Base-by-base conservation (phyloP, 208 protist species). In the Crithidia bombi region DNA sequence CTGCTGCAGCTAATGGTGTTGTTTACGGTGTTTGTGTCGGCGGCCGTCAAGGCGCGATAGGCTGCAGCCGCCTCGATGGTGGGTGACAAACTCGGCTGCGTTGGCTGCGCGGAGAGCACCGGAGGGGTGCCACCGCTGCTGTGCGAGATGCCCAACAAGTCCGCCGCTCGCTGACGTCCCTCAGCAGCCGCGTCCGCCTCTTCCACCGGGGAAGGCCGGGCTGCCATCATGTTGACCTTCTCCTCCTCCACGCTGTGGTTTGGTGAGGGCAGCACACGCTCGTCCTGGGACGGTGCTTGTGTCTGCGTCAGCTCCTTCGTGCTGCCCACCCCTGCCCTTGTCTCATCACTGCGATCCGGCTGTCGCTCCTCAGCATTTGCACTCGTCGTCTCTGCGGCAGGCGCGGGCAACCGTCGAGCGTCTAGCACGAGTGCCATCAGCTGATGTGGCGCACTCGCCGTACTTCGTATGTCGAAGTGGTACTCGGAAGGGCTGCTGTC, bases 391-490 rank as follows among this genome's bases (percentile, higher is more conserved):
- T 63, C 56, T 15, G 47, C 38, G 1, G 23, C 56, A 21, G 14
- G 4, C 0, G 23, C 23, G 3, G 43, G 19, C 21, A 56, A 33
- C 17, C 33, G 44, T 11, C 15, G 61, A 3, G 61, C 46, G 19
- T 66, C 61, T n/a, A 66, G 23, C 33, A 66, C 35, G 44, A 66
- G 46, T 28, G 33, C 23, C 61, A 56, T 66, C 21, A 66, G 33
- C 46, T 30, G 32, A 21, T 56, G 61, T 9, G 61, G 61, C 43
- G 46, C 61, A 23, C 61, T 66, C 6, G 44, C 54, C 5, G 44
- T 56, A 19, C 44, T 66, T 1, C 61, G 61, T 17, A 56, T 54
- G n/a, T 66, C 61, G 21, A 56, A 66, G 12, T 33, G 44, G 23
- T 66, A 43, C 33, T 36, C 46, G 10, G 61, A 66, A 3, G 32